Evolutionary conservation across 179 eudicot genomes (phyloP), one percentile per base, ranked within the genome.

Genomic region (Sideroxylon spinosum): DNA sequence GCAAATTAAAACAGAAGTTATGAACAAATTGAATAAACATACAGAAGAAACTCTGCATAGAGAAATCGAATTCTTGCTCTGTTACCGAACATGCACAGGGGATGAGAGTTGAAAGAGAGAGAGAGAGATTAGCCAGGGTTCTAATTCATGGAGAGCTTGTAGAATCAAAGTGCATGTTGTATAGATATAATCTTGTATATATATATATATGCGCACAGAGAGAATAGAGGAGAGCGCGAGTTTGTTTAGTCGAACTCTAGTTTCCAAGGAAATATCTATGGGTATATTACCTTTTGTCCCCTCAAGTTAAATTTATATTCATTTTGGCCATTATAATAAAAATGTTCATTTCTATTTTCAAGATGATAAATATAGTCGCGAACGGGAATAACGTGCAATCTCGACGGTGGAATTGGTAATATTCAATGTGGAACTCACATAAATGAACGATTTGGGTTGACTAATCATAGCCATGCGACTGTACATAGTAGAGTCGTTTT

Each of bases 91-190:
- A 29, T 11, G 11, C 11, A 60, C 65, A 29, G 65, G 63, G 49
- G 61, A 9, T 14, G n/a, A n/a, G 8, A 23, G 74, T 37, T 37
- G 44, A 55, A 46, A 20, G 52, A 57, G 28, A 55, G 62, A 20
- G 52, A 57, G 28, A 74, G 6, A 59, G 77, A 37, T 68, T 26
- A 37, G n/a, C 50, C 26, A 68, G 23, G 52, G 52, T 19, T 68
- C 25, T 12, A 68, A 48, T 44, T 46, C 50, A 46, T 68, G 2
- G 23, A 37, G 16, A 68, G 14, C 22, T 68, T 20, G 48, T 46
- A 69, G 25, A 0, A 46, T 69, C 55, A 46, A 69, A 69, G 73
- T 69, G 73, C 55, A 46, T 44, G 73, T n/a, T 69, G 20, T 46
- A 44, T 23, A 20, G 20, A 69, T 46, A 69, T 46, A 46, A 37